Evolutionary conservation across 2,329 filamentous ascomycete genomes (phyloP), one percentile per base, ranked within the genome.

Genomic region (Tolypocladium nubicola): DNA sequence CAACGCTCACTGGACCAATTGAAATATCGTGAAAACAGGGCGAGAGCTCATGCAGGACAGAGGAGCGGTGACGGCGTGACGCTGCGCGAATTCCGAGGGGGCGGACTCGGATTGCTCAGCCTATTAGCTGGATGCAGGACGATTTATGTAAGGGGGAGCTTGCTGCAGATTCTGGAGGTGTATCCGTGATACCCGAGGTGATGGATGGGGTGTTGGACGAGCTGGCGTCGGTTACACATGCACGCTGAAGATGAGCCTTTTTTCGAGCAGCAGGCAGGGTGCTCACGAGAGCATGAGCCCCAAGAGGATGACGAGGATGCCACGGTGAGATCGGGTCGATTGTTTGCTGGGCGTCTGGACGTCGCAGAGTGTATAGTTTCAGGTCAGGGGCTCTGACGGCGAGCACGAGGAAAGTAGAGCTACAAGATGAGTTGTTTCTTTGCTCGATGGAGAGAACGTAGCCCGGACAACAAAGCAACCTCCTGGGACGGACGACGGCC

Each of bases 361-460:
- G 16, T 33, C 2, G 47, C 30, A 6, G 8, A 13, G 47, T 10
- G 47, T 50, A 49, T 33, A 52, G 19, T 1, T 35, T 52, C 30
- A 10, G 9, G 5, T 4, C 47, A 10, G 2, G 19, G 13, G 30
- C 47, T 8, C 37, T 7, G 30, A 9, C 19, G 19, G 47, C 47
- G 16, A 19, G 23, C 30, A 4, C 11, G 14, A 19, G 19, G 16
- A 14, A 52, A 7, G 47, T 52, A 52, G 47, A 52, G 30, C 52
- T 53, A 53, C 55, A 41, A 52, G 43, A 35, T 56, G 55, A 50
- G 52, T 53, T 53, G 52, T 53, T 53, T 53, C 38, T 53, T 40
- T 53, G 23, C 7, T 30, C 52, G 6, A 7, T 35, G 21, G 9
- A 1, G 8, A 33, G 30, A 33, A n/a, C 13, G 21, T 21, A n/a